These are phyloP conservation scores for Suhomyces chickasaworum DNA, from an alignment of 1,139 yeast species.

Conservation along the genomic window DNA sequence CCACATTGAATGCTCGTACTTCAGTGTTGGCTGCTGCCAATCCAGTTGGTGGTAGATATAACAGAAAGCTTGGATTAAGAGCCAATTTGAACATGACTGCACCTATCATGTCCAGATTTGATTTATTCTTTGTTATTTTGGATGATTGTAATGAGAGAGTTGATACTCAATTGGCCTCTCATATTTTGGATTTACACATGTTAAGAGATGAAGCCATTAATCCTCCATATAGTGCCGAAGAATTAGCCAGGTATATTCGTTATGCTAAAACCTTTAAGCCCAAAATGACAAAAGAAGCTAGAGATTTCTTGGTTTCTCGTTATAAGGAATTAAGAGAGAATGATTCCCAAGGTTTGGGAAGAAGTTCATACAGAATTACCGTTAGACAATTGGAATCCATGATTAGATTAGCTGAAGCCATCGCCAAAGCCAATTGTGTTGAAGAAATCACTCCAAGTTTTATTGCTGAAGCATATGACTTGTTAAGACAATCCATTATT, in stretches of 20 bases:
- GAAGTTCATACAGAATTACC: constrained; percentile 88
- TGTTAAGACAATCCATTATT: constrained; percentile 87
- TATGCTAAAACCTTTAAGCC: constrained; percentile 96
- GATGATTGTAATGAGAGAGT: constrained; percentile 94
- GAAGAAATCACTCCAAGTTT: constrained; percentile 83
- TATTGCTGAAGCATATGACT: constrained; percentile 91
- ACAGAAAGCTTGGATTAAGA: constrained; percentile 79
- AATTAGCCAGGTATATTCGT: constrained; percentile 81
- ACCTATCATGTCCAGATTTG: constrained; percentile 98
- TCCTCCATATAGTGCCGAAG: constrained; percentile 90
- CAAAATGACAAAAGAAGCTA: constrained; percentile 77
- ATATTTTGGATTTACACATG: constrained; percentile 93
- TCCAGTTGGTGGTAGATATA: constrained; percentile 94
- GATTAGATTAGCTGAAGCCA: constrained; percentile 93
- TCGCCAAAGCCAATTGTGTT: constrained; percentile 95
- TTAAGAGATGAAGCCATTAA: constrained; percentile 84
- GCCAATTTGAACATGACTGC: constrained; percentile 97
- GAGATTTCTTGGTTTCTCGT: constrained; percentile 72
- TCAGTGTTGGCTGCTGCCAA: constrained; percentile 97
- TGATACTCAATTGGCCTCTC: constrained; percentile 88
- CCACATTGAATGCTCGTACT: constrained; percentile 94
- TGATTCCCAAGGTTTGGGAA: constrained; percentile 90
- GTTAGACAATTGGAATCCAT: constrained; percentile 95
- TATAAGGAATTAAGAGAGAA: constrained; percentile 88
- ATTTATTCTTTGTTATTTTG: constrained; percentile 87